Evolutionary conservation across 352 stramenopile species (phyloP), one percentile per base, ranked within the genome.

Genomic region (Phytopythium sindhum): DNA sequence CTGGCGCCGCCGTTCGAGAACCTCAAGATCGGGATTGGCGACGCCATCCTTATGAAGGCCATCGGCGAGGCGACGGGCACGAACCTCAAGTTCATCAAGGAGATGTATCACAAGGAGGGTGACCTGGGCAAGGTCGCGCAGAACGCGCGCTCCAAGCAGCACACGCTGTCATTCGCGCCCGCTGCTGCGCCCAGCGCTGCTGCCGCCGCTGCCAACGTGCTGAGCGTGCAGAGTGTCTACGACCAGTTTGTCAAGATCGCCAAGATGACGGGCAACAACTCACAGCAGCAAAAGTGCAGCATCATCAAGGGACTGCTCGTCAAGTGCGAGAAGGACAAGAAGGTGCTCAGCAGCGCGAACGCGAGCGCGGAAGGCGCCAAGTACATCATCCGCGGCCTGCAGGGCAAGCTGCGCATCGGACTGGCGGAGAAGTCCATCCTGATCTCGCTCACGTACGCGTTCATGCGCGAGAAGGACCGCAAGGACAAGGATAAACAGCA

Each of bases 321-420:
- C 23, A 89, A 92, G 60, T 95, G 87, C 64, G 82, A 94, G 61
- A 95, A 93, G 63, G 78, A 91, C 63, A 88, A 84, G 53, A 93
- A 89, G 55, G 66, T 66, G 0, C 59, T 74, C 57, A 57, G 61
- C 61, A 75, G 89, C 48, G 78, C 74, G 7, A 63, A 74, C 6
- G 93, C 98, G 69, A 73, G 74, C n/a, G 83, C 82, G 1, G 83
- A 89, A 61, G 84, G 72, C 9, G 89, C 96, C 50, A 99, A 99
- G 77, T 99, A 98, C 81, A 97, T 99, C 47, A 98, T 99, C 48
- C 93, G 98, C 33, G 96, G 97, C 17, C 84, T 99, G 3, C 86
- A 99, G 75, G 97, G 98, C 35, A 99, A 99, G 67, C 86, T 99
- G 39, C 88, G 98, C 33, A 99, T 99, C 71, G 97, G 98, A 6